Evolutionary conservation across 2,329 filamentous ascomycete genomes (phyloP).

Genomic region (Monascus ruber): DNA sequence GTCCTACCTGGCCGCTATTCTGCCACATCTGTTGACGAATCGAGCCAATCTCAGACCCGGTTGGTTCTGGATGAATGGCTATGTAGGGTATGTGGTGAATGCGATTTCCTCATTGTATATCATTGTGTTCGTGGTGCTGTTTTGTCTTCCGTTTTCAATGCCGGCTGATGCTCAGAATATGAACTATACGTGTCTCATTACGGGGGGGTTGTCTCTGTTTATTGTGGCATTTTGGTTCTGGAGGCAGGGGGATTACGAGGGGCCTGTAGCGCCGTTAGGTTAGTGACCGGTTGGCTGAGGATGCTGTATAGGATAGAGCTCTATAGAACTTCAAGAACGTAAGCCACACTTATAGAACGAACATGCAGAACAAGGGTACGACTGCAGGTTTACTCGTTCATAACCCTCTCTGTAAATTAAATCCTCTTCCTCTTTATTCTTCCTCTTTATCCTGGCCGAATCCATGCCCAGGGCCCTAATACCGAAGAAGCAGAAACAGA

Average conservation of each 20-base stretch:
- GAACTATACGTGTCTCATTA: constrained; percentile 45
- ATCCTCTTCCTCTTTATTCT: too few relatives aligned
- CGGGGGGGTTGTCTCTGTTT: constrained; percentile 41
- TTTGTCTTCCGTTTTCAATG: constrained; percentile 45
- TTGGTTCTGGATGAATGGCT: constrained; percentile 42
- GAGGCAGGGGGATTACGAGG: constrained; percentile 21
- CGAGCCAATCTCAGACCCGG: constrained; percentile 42
- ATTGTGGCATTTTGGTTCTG: constrained; percentile 37
- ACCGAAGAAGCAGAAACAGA: too few relatives aligned
- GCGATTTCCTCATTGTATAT: constrained; percentile 42
- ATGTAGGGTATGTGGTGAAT: constrained; percentile 41
- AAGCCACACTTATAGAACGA: too few relatives aligned
- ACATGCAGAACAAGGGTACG: too few relatives aligned
- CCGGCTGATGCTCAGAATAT: constrained; percentile 37
- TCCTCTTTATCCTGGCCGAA: too few relatives aligned
- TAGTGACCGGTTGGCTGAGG: too few relatives aligned
- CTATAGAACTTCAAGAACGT: too few relatives aligned
- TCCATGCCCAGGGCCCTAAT: too few relatives aligned
- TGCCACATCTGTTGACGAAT: constrained; percentile 40
- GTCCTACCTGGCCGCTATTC: constrained; percentile 44
- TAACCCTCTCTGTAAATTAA: too few relatives aligned
- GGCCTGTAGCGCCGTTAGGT: constrained; percentile 9
- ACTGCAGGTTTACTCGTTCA: too few relatives aligned
- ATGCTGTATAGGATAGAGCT: too few relatives aligned
- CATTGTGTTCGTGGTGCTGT: constrained; percentile 46